Conservation (phyloP, 2,329 filamentous ascomycete species). For the Fusarium transvaalense region DNA sequence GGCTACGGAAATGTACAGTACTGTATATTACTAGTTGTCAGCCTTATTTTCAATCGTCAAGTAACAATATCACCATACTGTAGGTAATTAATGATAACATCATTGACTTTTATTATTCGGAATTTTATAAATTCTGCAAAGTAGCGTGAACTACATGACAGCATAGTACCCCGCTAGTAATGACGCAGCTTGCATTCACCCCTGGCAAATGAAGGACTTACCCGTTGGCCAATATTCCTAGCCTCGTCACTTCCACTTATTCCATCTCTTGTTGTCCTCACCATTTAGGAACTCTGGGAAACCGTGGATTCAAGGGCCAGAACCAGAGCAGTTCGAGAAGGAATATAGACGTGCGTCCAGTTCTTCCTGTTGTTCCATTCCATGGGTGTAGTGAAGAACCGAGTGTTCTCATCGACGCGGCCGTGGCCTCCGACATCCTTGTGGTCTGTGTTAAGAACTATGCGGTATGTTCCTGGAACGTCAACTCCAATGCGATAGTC, state of each 20-base stretch:
- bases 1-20: not conserved
- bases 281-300: slow-evolving; percentile 37
- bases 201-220: slow-evolving; percentile 6
- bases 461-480: slow-evolving; percentile 83
- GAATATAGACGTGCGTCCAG: slow-evolving; percentile 92
- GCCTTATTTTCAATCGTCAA: not conserved
- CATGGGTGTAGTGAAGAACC: slow-evolving; percentile 93
- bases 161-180: slow-evolving; percentile 11
- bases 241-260: not conserved
- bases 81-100: not conserved
- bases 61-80: not conserved
- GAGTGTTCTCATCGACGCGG: slow-evolving; percentile 80
- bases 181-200: slow-evolving; percentile 1
- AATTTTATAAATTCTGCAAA: slow-evolving; percentile 6
- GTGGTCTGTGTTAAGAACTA: slow-evolving; percentile 86
- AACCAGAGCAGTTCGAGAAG: slow-evolving; percentile 83
- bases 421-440: slow-evolving; percentile 82
- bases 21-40: not conserved
- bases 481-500: slow-evolving; percentile 96
- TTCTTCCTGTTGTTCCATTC: slow-evolving; percentile 92
- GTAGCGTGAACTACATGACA: slow-evolving; percentile 11
- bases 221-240: not conserved
- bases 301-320: slow-evolving; percentile 60
- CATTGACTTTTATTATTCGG: slow-evolving; percentile 30
- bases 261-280: not conserved